Percentiles rank a stretch among this genome's conserved stretches.
Evolutionary conservation across 352 stramenopile genomes (phyloP).

Genomic region (Phytophthora pisi): DNA sequence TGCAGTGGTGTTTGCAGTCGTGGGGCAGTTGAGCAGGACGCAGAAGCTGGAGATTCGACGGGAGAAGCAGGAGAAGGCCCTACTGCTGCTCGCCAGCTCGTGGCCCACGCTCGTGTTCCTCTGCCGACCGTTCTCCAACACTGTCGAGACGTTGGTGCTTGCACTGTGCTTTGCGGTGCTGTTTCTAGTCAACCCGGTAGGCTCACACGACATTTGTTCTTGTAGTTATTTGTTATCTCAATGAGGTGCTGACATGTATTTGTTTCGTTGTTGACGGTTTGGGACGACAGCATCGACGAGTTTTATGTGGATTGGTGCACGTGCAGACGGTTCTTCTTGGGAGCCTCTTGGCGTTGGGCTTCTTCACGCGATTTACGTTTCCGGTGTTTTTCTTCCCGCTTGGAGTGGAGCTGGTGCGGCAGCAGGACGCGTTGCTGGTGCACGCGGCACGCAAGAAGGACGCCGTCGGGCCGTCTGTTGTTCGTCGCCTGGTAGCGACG

Average conservation of each 20-base stretch:
- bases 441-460: slow-evolving; percentile 42
- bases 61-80: slow-evolving; percentile 30
- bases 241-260: background rate
- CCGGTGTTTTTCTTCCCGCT: slow-evolving; percentile 81
- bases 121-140: slow-evolving; percentile 83
- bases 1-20: slow-evolving; percentile 44
- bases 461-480: slow-evolving; percentile 5
- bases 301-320: slow-evolving; percentile 41
- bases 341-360: slow-evolving; percentile 62
- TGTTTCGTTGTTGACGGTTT: background rate
- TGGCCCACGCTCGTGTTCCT: slow-evolving; percentile 76
- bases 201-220: slow-evolving; percentile 13
- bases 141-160: slow-evolving; percentile 71
- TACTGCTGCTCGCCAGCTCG: slow-evolving; percentile 69
- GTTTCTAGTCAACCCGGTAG: slow-evolving; percentile 51
- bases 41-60: slow-evolving; percentile 21
- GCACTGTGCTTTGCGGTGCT: slow-evolving; percentile 59
- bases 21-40: slow-evolving; percentile 38
- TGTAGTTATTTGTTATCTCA: background rate
- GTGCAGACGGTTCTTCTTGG: slow-evolving; percentile 68
- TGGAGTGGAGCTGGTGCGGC: slow-evolving; percentile 64
- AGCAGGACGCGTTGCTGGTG: slow-evolving; percentile 51
- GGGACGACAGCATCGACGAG: slow-evolving; percentile 42
- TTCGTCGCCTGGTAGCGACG: slow-evolving; percentile 31
- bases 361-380: slow-evolving; percentile 88